Base-by-base conservation (phyloP, 2,329 filamentous ascomycete species). In the Hortaea sp. region DNA sequence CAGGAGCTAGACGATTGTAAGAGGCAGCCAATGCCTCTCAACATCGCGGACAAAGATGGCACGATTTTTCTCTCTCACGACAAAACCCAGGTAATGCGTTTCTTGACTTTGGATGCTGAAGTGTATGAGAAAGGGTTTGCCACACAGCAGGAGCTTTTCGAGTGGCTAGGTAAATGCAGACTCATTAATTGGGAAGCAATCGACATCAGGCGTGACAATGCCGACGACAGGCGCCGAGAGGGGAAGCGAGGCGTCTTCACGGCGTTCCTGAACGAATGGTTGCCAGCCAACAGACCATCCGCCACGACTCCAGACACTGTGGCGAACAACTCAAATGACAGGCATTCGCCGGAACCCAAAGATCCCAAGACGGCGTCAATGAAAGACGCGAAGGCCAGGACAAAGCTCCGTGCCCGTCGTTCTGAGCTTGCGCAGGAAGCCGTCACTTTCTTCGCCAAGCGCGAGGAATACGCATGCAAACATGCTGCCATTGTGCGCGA, bases 1-100 rank as follows among this genome's bases (percentile, higher is more conserved):
- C 71, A 75, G 4, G 81, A 87, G 58, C 79, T 88, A 31, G 85
- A 89, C 56, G 50, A 60, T 0, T 52, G 68, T 2, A 69, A 86
- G 59, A 71, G 69, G 49, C 78, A 42, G 9, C 38, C 31, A 5
- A 42, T 45, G 6, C 49, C 29, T 9, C 29, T 49, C 27, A 46
- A 52, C 11, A 42, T 58, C 7, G 30, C 47, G 3, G 55, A 57
- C 27, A 47, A 77, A 49, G 70, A 71, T 47, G 68, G 78, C 41
- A 75, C 75, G 47, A 57, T 90, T 1, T 70, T 78, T 10, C 69
- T 90, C 0, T 81, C 80, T 0, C 63, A 63, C 1, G 71, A 83
- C 7, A 79, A 84, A 0, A 52, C 52, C 1, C 57, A 70, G 11
- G 72, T 81, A 0, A 69, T 89, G 10, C 43, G 63, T 0, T 87